Percentiles rank a stretch among this genome's conserved stretches.
Conservation (phyloP, 371 early-diverging fungal species). For the Hamiltosporidium magnivora region DNA sequence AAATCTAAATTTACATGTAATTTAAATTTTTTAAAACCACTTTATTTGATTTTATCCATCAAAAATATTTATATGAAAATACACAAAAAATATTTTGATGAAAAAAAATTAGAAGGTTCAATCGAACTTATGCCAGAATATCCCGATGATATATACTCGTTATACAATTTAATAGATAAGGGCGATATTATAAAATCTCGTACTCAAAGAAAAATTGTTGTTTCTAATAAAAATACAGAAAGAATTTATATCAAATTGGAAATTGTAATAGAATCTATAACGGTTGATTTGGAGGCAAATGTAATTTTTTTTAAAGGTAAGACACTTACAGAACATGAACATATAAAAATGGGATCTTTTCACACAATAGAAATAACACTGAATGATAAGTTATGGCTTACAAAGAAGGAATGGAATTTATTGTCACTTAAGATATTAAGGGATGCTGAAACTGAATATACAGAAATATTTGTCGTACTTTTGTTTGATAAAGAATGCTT, state of each 20-base stretch:
- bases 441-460: slow-evolving; percentile 16
- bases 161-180: slow-evolving; percentile 35
- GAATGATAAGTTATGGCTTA: slow-evolving; percentile 35
- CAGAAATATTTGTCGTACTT: slow-evolving; percentile 42
- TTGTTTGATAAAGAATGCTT: slow-evolving; percentile 43
- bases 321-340: slow-evolving; percentile 39
- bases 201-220: slow-evolving; percentile 44
- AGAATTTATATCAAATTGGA: slow-evolving; percentile 38
- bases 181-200: slow-evolving; percentile 39
- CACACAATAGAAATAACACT: slow-evolving; percentile 48
- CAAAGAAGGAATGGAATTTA: slow-evolving; percentile 31
- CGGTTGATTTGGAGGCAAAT: slow-evolving; percentile 41
- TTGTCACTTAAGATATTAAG: slow-evolving; percentile 21
- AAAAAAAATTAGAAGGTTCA: slow-evolving; percentile 13
- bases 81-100: slow-evolving; percentile 17
- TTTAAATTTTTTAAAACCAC: too few relatives aligned
- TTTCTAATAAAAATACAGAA: slow-evolving; percentile 31
- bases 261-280: slow-evolving; percentile 38
- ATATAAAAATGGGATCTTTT: slow-evolving; percentile 46
- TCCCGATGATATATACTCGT: slow-evolving; percentile 50
- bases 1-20: too few relatives aligned
- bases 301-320: slow-evolving; percentile 52
- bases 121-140: slow-evolving; percentile 34
- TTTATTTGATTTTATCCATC: too few relatives aligned
- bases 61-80: slow-evolving; percentile 28